phyloP scores from a whole-genome alignment of 441 rosid genomes.

The Oxalis stricta region DNA sequence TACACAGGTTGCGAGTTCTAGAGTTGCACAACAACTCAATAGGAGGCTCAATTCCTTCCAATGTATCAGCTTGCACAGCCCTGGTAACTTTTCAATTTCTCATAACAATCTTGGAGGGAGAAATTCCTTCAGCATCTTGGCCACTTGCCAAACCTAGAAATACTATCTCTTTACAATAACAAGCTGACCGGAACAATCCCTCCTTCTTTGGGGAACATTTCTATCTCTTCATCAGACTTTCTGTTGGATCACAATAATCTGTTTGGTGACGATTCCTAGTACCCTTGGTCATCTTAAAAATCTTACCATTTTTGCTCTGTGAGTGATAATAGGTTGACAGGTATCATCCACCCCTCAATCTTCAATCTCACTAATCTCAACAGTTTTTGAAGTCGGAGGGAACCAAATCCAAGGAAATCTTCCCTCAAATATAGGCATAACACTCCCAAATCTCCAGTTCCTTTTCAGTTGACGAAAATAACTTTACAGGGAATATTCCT shows the following conservation, averaged over 20 bases:
- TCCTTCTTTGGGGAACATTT: slow-evolving; percentile 12
- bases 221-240: slow-evolving; percentile 5
- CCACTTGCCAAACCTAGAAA: not conserved
- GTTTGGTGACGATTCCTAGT: slow-evolving; percentile 11
- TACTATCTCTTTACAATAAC: not conserved
- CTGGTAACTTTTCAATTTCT: not conserved
- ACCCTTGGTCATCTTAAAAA: slow-evolving; percentile 4
- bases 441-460: too few species aligned
- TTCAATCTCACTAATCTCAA: too few species aligned
- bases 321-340: too few species aligned
- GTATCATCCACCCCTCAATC: too few species aligned
- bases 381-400: too few species aligned
- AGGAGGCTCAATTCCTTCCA: too few species aligned
- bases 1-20: too few species aligned
- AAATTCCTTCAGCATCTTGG: slow-evolving; percentile 1
- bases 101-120: slow-evolving; percentile 1
- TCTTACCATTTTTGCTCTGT: not conserved
- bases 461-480: too few species aligned
- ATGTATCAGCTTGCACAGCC: slow-evolving; percentile 1
- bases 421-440: slow-evolving; percentile 6
- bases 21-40: too few species aligned
- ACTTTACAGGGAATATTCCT: too few species aligned
- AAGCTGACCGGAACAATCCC: slow-evolving; percentile 12
- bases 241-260: not conserved
- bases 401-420: not conserved